Evolutionary conservation across 2,329 filamentous ascomycete species (phyloP).

Genomic region (Fusarium dimerum): DNA sequence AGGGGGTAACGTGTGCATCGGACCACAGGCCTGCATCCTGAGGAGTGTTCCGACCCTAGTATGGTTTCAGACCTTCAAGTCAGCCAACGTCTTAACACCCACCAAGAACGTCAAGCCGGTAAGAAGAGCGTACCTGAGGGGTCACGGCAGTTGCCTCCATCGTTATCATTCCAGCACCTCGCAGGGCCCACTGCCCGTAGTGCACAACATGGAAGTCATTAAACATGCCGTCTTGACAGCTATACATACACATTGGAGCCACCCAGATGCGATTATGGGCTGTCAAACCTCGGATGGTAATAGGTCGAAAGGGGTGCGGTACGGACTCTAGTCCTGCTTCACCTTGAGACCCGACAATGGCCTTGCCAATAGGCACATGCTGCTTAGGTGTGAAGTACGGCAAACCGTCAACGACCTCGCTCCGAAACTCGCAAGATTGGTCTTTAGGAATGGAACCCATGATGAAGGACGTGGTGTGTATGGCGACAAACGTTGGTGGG

Average conservation of each 20-base stretch:
- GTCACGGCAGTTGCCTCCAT: constrained; percentile 6
- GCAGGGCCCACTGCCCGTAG: constrained; percentile 8
- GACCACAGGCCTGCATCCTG: constrained; percentile 8
- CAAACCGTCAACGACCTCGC: no score
- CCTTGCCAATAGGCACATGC: no score
- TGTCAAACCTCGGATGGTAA: constrained; percentile 8
- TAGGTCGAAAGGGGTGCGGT: neutral
- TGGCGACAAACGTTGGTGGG: no score
- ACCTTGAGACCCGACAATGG: no score
- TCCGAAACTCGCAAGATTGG: no score
- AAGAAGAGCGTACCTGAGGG: neutral
- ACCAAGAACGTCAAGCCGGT: no score
- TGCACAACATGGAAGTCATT: constrained; percentile 10
- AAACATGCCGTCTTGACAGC: constrained; percentile 7
- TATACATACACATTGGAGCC: constrained; percentile 12
- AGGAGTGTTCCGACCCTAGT: constrained; percentile 5
- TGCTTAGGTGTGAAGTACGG: no score
- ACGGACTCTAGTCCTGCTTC: no score
- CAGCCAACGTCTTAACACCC: no score
- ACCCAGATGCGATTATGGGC: constrained; percentile 12
- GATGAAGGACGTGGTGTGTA: no score
- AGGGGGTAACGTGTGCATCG: constrained; percentile 3
- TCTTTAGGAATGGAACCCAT: no score
- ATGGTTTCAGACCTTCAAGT: no score
- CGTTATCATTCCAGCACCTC: constrained; percentile 3